phyloP scores from a whole-genome alignment of 2,329 filamentous ascomycete genomes.

The Pyrenophora tritici-repentis region DNA sequence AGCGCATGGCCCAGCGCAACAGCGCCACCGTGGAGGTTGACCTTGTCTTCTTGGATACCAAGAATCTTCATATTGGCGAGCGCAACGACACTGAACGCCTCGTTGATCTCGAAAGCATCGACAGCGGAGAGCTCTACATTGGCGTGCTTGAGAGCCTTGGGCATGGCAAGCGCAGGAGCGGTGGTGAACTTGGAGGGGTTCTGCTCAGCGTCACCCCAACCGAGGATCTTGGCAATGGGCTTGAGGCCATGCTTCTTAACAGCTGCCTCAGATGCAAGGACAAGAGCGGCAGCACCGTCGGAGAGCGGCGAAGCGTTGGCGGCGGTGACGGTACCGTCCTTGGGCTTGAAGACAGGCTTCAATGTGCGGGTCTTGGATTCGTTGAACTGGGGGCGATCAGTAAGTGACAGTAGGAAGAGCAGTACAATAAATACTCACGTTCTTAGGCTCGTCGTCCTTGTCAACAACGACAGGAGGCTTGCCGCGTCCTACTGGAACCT shows the following conservation, averaged over 20 bases:
- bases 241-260: conserved; percentile 89
- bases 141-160: conserved; percentile 96
- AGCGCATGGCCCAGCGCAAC: conserved; percentile 96
- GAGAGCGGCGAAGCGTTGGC: conserved; percentile 96
- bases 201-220: conserved; percentile 94
- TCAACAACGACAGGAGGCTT: conserved; percentile 83
- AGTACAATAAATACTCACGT: conserved; percentile 57
- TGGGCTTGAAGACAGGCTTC: conserved; percentile 80
- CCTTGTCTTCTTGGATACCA: conserved; percentile 76
- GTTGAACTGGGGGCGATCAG: conserved; percentile 52
- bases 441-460: conserved; percentile 94
- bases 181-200: conserved; percentile 95
- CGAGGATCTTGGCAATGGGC: conserved; percentile 93
- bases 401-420: conserved; percentile 9
- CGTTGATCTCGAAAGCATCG: conserved; percentile 98
- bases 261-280: conserved; percentile 92
- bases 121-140: conserved; percentile 76
- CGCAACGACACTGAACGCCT: conserved; percentile 96
- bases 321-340: conserved; percentile 86
- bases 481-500: conserved; percentile 84
- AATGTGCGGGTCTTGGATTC: conserved; percentile 56
- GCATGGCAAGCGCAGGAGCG: conserved; percentile 88
- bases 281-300: conserved; percentile 88
- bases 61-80: conserved; percentile 96
- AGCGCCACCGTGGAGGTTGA: conserved; percentile 93